Evolutionary conservation across 768 basidiomycete species (phyloP).

Genomic region (Mycena alexandri): DNA sequence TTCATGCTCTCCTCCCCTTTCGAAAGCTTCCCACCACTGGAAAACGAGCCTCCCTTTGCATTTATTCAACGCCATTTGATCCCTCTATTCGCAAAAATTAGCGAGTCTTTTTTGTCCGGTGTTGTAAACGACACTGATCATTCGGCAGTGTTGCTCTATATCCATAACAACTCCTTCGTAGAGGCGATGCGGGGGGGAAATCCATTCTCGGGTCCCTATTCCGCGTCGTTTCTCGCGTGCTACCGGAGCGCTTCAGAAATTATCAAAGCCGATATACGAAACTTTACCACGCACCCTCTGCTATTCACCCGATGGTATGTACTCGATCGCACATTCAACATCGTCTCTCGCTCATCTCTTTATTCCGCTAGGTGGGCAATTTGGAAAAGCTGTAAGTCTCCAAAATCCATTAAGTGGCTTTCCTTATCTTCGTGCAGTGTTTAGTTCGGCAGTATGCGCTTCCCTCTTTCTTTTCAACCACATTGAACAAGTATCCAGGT

Average conservation of each 20-base stretch:
- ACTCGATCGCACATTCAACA: slow-evolving; percentile 44
- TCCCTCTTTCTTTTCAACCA: background rate
- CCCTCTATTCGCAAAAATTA: slow-evolving; percentile 46
- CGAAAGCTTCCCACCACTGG: slow-evolving; percentile 38
- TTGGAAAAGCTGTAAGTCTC: slow-evolving; percentile 48
- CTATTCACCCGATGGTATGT: slow-evolving; percentile 39
- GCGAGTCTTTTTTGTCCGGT: slow-evolving; percentile 30
- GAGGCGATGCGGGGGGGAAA: slow-evolving; percentile 58
- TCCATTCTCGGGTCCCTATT: slow-evolving; percentile 59
- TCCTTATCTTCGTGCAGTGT: slow-evolving; percentile 16
- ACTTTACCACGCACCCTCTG: slow-evolving; percentile 37
- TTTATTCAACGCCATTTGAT: slow-evolving; percentile 48
- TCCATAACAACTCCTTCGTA: slow-evolving; percentile 61
- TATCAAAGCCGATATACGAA: slow-evolving; percentile 47
- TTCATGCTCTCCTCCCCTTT: slow-evolving; percentile 22
- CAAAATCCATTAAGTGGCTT: background rate
- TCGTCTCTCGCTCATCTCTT: slow-evolving; percentile 43
- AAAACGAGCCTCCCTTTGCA: slow-evolving; percentile 50
- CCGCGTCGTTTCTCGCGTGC: slow-evolving; percentile 62
- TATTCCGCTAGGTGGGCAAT: slow-evolving; percentile 58
- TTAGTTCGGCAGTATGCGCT: slow-evolving; percentile 31
- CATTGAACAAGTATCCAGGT: slow-evolving; percentile 40
- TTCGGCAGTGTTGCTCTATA: slow-evolving; percentile 55
- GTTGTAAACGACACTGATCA: background rate
- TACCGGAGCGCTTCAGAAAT: slow-evolving; percentile 60